Base-by-base conservation (phyloP, 2,329 filamentous ascomycete species). In the Colletotrichum orchidophilum region DNA sequence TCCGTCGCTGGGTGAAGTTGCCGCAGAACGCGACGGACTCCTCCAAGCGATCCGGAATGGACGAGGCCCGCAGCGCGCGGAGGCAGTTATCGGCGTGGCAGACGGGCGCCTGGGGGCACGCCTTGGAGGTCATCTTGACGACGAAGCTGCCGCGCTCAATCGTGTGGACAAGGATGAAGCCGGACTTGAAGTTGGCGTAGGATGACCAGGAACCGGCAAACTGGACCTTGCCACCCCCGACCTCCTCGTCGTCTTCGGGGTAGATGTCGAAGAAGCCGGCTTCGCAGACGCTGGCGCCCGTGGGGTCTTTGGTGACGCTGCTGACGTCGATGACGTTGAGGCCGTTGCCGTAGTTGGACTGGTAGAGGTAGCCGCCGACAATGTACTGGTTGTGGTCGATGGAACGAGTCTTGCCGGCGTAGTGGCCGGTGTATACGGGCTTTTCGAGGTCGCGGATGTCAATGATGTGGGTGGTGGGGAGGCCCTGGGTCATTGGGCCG, bases 381-480 rank as follows among this genome's bases (percentile, higher is more conserved):
- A 85, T 75, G 68, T 82, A 85, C 75, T 84, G 82, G 77, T 85
- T 85, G 76, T 86, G 73, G 64, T 74, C 70, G 62, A 75, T 73
- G 31, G 73, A 70, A 15, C 77, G 77, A 6, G 76, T 77, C 75
- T 81, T 81, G 55, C 78, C 79, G 75, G 82, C 79, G 76, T 81
- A 85, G 72, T 78, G 73, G 11, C 83, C 83, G 1, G 81, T 83
- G 63, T 83, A 78, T 31, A 78, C 79, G 4, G 84, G 84, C 0
- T 76, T 75, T 59, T 82, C 81, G 33, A 86, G 80, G 18, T 76
- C 76, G 24, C 77, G 75, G 70, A 86, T 83, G 75, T 86, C 83
- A 77, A 83, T 85, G 74, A 87, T 84, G 76, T 85, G 86, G 0
- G 84, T 84, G 55, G 83, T 82, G 5, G 85, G 82, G 72, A 80